Percentiles rank a stretch among this genome's conserved stretches.
phyloP scores from a whole-genome alignment of 164 flowering plant genomes.

The Brasenia schreberi region DNA sequence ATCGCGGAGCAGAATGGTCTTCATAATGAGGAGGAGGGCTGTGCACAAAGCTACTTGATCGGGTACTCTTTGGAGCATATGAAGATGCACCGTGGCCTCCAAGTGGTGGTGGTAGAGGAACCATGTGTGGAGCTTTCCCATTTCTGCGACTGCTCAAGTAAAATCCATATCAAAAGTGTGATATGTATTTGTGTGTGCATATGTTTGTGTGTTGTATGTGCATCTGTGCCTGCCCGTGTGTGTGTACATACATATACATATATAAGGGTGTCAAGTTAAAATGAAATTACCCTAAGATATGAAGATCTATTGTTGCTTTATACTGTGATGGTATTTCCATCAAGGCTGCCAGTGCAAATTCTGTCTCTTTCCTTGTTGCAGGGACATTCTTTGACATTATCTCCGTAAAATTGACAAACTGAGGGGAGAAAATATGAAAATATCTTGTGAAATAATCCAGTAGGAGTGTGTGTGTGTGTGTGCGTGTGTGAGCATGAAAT shows the following conservation, averaged over 20 bases:
- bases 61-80: constrained; percentile 27
- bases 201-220: too few relatives aligned
- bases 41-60: constrained; percentile 24
- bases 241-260: too few relatives aligned
- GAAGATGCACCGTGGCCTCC: constrained; percentile 17
- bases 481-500: not conserved
- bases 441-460: not conserved
- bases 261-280: not conserved
- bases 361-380: constrained; percentile 46
- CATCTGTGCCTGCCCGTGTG: too few relatives aligned
- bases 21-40: constrained; percentile 10
- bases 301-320: constrained; percentile 57
- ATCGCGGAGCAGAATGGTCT: constrained; percentile 14
- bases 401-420: constrained; percentile 78
- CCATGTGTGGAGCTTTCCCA: constrained; percentile 33
- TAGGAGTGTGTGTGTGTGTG: not conserved
- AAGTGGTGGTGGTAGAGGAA: constrained; percentile 66
- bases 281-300: constrained; percentile 34
- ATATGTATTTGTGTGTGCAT: too few relatives aligned
- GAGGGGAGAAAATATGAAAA: constrained; percentile 5
- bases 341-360: constrained; percentile 59
- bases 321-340: constrained; percentile 85
- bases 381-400: constrained; percentile 53
- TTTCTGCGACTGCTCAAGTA: constrained; percentile 8
- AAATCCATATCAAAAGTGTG: not conserved